Conservation (phyloP, 1,284 basidiomycete genomes). For the Cryptococcus sp. region DNA sequence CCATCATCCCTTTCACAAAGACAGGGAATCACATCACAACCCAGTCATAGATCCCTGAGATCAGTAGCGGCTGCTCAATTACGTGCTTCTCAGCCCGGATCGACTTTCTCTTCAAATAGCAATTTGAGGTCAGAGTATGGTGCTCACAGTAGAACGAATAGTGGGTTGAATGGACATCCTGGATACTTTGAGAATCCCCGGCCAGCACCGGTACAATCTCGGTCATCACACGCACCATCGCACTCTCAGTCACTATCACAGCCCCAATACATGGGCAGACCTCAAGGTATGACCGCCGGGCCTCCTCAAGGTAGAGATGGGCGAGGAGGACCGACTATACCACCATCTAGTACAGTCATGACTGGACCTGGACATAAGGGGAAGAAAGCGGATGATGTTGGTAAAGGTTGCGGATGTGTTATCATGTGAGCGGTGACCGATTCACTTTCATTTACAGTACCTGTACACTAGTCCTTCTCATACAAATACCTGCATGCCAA, state of each 20-base stretch:
- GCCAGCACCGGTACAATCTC: not conserved
- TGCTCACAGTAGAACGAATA: not conserved
- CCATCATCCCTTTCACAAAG: not conserved
- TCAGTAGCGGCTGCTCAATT: not conserved
- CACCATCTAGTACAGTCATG: not conserved
- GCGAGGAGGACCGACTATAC: not conserved
- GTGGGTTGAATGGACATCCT: not conserved
- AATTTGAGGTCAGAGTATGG: not conserved
- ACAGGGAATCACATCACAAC: not conserved
- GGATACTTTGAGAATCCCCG: not conserved
- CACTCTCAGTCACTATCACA: too few relatives aligned
- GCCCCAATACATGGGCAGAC: not conserved
- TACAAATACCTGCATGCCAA: too few relatives aligned
- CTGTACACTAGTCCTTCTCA: too few relatives aligned
- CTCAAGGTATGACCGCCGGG: not conserved
- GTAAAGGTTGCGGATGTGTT: conserved; percentile 7
- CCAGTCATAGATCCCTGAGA: not conserved
- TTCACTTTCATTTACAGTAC: too few relatives aligned
- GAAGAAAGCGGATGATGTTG: not conserved
- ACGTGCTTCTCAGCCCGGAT: not conserved
- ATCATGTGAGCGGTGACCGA: not conserved
- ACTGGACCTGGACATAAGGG: not conserved
- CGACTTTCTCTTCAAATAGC: not conserved
- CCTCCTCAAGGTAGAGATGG: not conserved
- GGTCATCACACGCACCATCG: not conserved